phyloP scores from a whole-genome alignment of 352 stramenopile species.

The Phytopythium montanum region DNA sequence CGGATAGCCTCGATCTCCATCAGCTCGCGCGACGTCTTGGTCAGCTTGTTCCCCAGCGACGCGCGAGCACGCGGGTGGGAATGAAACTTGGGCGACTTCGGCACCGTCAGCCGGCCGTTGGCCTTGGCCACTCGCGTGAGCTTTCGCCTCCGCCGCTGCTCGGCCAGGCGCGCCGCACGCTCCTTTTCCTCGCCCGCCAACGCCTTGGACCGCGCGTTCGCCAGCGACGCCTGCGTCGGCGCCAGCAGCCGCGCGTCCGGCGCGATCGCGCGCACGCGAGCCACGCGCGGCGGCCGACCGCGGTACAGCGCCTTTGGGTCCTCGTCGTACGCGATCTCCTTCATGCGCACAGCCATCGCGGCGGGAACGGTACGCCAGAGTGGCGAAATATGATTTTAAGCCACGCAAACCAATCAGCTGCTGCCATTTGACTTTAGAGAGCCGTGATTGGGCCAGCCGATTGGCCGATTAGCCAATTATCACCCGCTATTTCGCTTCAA shows the following conservation, averaged over 20 bases:
- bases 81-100: constrained; percentile 64
- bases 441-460: too few relatives aligned
- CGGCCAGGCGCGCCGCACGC: constrained; percentile 26
- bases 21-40: constrained; percentile 66
- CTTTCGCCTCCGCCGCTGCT: constrained; percentile 25
- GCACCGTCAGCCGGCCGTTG: constrained; percentile 61
- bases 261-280: constrained; percentile 51
- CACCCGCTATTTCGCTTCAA: too few relatives aligned
- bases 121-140: constrained; percentile 41
- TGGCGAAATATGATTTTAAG: too few relatives aligned
- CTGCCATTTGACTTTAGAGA: too few relatives aligned
- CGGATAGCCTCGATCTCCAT: constrained; percentile 68
- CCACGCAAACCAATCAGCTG: too few relatives aligned
- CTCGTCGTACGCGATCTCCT: constrained; percentile 24
- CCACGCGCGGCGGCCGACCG: constrained; percentile 32
- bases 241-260: constrained; percentile 55
- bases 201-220: constrained; percentile 32
- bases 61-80: constrained; percentile 23
- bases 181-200: constrained; percentile 42
- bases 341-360: constrained; percentile 15
- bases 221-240: constrained; percentile 56
- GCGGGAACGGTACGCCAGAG: too few relatives aligned
- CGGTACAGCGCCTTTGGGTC: constrained; percentile 48
- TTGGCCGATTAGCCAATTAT: too few relatives aligned
- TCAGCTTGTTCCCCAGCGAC: constrained; percentile 32